These are phyloP conservation scores for Phytophthora melonis DNA, from an alignment of 352 stramenopile species.

Conservation along the genomic window DNA sequence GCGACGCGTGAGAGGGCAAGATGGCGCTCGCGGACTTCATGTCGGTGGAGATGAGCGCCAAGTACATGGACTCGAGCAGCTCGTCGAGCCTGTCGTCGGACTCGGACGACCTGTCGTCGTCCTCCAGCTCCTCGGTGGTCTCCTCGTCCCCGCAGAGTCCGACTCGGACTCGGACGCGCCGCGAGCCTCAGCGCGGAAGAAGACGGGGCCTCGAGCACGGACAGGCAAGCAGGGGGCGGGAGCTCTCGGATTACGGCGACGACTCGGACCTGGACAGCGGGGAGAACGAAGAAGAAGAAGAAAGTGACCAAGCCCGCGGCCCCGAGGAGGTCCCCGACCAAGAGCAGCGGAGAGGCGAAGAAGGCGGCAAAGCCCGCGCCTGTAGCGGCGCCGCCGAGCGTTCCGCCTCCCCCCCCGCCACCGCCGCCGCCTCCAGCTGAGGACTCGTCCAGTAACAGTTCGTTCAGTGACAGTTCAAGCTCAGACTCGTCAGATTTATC, in stretches of 20 bases:
- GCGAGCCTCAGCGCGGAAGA: constrained; percentile 34
- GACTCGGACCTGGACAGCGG: constrained; percentile 46
- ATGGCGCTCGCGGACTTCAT: constrained; percentile 85
- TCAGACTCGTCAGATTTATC: constrained; percentile 62
- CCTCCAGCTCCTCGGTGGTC: constrained; percentile 50
- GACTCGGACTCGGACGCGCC: constrained; percentile 47
- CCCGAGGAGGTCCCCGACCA: constrained; percentile 29
- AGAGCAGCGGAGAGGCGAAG: constrained; percentile 41
- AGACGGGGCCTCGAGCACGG: constrained; percentile 12
- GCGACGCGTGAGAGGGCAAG: constrained; percentile 4
- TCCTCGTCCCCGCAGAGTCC: constrained; percentile 48
- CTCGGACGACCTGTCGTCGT: constrained; percentile 62
- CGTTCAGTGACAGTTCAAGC: constrained; percentile 60
- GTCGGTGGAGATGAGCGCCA: constrained; percentile 74
- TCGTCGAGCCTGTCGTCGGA: constrained; percentile 83
- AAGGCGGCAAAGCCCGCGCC: constrained; percentile 12
- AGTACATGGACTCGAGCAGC: constrained; percentile 84
- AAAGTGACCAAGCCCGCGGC: constrained; percentile 25
- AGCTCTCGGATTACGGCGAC: constrained; percentile 37
- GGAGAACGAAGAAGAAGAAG: constrained; percentile 18
- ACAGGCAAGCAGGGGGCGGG: constrained; percentile 9
- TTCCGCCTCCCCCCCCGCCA: constrained; percentile 43
- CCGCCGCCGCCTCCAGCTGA: constrained; percentile 35
- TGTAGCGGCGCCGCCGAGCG: constrained; percentile 21
- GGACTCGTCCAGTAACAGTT: constrained; percentile 60